A percentile compares a stretch with the other conserved stretches of the same genome.
Evolutionary conservation across 495 filamentous ascomycete species (phyloP).

Genomic region (Aspergillus nidulans): DNA sequence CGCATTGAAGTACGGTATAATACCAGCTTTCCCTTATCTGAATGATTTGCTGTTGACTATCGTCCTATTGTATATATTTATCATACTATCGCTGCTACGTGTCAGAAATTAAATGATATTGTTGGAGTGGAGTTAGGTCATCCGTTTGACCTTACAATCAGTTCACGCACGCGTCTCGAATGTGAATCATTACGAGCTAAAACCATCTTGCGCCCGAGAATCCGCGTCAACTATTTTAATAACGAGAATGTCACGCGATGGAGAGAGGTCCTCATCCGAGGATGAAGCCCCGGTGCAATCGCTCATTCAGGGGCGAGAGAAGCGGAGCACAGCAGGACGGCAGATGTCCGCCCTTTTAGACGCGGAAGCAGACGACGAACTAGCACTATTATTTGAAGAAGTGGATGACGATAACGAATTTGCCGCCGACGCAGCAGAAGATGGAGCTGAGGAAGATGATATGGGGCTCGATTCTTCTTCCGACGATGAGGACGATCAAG

Average conservation of each 20-base stretch:
- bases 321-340: slow-evolving; percentile 81
- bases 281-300: slow-evolving; percentile 57
- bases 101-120: neutral
- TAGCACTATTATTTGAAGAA: slow-evolving; percentile 78
- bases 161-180: neutral
- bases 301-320: slow-evolving; percentile 70
- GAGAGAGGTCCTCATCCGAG: slow-evolving; percentile 30
- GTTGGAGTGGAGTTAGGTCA: neutral
- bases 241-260: slow-evolving; percentile 30
- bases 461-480: slow-evolving; percentile 77
- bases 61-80: neutral
- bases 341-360: slow-evolving; percentile 76
- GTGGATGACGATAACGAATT: slow-evolving; percentile 84
- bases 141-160: neutral
- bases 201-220: neutral
- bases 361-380: slow-evolving; percentile 70
- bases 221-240: neutral
- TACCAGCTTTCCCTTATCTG: neutral
- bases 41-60: neutral
- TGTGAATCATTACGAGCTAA: neutral
- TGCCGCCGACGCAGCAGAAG: slow-evolving; percentile 60
- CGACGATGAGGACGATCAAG: slow-evolving; percentile 71
- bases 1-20: neutral
- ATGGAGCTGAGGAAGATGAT: slow-evolving; percentile 63
- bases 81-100: neutral